Base-by-base conservation (phyloP, 2,329 filamentous ascomycete genomes). In the Hypoxylon sp. region DNA sequence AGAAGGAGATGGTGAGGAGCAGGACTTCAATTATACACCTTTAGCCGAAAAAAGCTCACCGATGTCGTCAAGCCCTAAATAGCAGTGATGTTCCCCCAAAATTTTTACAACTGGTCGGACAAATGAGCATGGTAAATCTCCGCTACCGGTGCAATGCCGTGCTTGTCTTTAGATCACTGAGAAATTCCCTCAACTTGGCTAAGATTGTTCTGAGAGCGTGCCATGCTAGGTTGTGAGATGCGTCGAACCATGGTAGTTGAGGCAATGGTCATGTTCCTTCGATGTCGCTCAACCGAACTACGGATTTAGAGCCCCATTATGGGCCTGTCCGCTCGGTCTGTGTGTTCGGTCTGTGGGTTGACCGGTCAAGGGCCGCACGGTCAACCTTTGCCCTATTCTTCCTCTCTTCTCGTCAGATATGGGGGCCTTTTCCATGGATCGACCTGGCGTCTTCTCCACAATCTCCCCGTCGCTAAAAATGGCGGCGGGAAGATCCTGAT, bases 401-500 rank as follows among this genome's bases (percentile, higher is more conserved):
- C 49, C 35, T 44, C 15, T 31, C 30, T 26, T 26, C 23, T 36
- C 41, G 25, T 43, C 43, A 42, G 21, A 38, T 36, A 21, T 38
- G 50, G 44, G 40, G 40, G 16, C 40, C 35, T 41, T 34, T 53
- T 45, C 54, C 43, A 50, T 29, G 52, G 49, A 38, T 57, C 26
- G 51, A 42, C 42, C 45, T 36, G 38, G 40, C 15, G 38, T 30
- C 29, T 52, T 60, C 55, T 59, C 58, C 55, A 59, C 55, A 61
- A 57, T 52, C 51, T 47, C 58, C 50, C 56, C 44, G 43, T 55
- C 58, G 50, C 58, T 61, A 60, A 58, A 60, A 58, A 58, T 60
- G 58, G 58, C 45, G 23, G 52, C 51, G 51, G 58, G 55, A 57
- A 61, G 55, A 61, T 61, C 58, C 52, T 56, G 48, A 55, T 56